A percentile compares a stretch with the other conserved stretches of the same genome.
Conservation (phyloP, 768 basidiomycete genomes). For the Pisolithus tinctorius region DNA sequence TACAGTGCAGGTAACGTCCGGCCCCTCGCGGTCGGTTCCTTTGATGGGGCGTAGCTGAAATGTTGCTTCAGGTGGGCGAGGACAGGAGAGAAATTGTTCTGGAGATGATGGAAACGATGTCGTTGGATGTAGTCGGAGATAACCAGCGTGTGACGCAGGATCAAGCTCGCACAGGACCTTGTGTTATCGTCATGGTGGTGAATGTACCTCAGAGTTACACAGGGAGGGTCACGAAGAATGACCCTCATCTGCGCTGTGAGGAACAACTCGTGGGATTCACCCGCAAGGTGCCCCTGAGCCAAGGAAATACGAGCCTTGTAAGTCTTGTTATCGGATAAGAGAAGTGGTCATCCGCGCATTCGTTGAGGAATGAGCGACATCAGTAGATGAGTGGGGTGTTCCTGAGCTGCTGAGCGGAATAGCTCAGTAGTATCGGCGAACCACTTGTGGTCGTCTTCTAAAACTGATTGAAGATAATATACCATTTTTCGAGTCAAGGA, state of each 20-base stretch:
- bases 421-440: slow-evolving; percentile 34
- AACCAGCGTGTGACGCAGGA: slow-evolving; percentile 76
- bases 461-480: slow-evolving; percentile 56
- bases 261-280: slow-evolving; percentile 92
- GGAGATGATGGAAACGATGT: slow-evolving; percentile 84
- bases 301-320: slow-evolving; percentile 63
- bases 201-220: slow-evolving; percentile 7
- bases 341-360: slow-evolving; percentile 29
- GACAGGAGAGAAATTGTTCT: slow-evolving; percentile 83
- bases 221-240: slow-evolving; percentile 32
- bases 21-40: slow-evolving; percentile 75
- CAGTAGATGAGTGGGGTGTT: slow-evolving; percentile 5
- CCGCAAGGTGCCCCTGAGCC: slow-evolving; percentile 72
- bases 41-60: slow-evolving; percentile 94
- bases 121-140: slow-evolving; percentile 68
- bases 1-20: slow-evolving; percentile 34
- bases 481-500: slow-evolving; percentile 33
- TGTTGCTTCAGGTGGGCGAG: slow-evolving; percentile 51
- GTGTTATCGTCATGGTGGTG: slow-evolving; percentile 56
- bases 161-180: slow-evolving; percentile 66
- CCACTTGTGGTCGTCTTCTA: slow-evolving; percentile 55
- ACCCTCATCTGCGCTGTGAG: slow-evolving; percentile 71
- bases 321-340: slow-evolving; percentile 45
- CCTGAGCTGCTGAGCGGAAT: background rate
- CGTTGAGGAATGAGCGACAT: slow-evolving; percentile 18